Base-by-base conservation (phyloP, 78 protist genomes). In the Dictyostelium citrinum region DNA sequence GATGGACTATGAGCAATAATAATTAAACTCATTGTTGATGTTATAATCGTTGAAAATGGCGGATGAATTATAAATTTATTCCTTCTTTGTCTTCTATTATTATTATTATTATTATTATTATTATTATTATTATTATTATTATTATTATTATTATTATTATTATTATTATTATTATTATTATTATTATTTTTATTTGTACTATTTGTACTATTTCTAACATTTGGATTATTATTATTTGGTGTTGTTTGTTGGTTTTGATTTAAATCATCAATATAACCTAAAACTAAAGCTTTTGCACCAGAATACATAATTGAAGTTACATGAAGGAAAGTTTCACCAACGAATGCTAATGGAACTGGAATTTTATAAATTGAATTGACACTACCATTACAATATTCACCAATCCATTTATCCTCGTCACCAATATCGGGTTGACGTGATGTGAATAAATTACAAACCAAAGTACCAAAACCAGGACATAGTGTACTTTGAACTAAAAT, bases 1-100 rank as follows among this genome's bases (percentile, higher is more conserved):
- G 93, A 77, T 61, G 93, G 93, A 88, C 93, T 88, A 60, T 88
- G 93, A 1, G 93, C 93, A 33, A 88, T 88, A 64, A 88, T 88
- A 24, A 88, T 78, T 82, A 88, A 68, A 31, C 70, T 81, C 93
- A 88, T 88, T 9, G 84, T 60, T 16, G 55, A 22, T 33, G 82
- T 88, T 3, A 88, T 24, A 9, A 88, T 49, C 0, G 93, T 88
- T 17, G 93, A 88, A 27, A 88, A 88, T 58, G 85, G 85, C 31
- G 93, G 93, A 88, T 88, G 93, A 46, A 88, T 58, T 31, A 64
- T 41, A 35, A 82, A 82, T 64, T 35, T 80, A 58, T 46, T 80
- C 39, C 9, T 80, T 33, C 22, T 80, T 29, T 35, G 70, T 33
- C 37, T 70, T 14, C 64, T 71, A 33, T 68, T 27, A 29, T 71